Percentiles rank a stretch among this genome's conserved stretches.
These are phyloP conservation scores for Colletotrichum graminicola DNA, from an alignment of 2,329 filamentous ascomycete genomes.

Conservation along the genomic window DNA sequence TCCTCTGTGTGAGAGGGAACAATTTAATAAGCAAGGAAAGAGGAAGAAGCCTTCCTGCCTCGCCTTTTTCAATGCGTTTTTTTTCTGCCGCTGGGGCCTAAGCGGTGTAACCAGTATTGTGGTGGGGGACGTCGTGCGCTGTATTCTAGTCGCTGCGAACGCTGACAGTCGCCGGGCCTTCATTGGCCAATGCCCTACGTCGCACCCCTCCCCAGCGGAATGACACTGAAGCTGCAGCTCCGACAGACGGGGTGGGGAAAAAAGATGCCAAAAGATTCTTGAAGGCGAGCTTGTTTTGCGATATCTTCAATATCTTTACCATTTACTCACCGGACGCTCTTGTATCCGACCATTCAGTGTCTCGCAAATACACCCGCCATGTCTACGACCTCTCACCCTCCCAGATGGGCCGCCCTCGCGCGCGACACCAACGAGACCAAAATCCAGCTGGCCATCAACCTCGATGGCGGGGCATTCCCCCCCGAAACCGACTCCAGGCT, in stretches of 20 bases:
- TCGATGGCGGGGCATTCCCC: constrained; percentile 88
- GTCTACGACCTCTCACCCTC: constrained; percentile 41
- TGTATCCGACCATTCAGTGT: background rate
- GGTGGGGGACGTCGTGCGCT: constrained; percentile 22
- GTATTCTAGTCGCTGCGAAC: background rate
- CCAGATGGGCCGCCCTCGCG: constrained; percentile 81
- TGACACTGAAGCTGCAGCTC: constrained; percentile 26
- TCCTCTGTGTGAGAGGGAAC: constrained; percentile 33
- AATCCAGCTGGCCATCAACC: constrained; percentile 90
- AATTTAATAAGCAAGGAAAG: constrained; percentile 31
- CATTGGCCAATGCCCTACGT: constrained; percentile 41
- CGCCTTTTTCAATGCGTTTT: constrained; percentile 34
- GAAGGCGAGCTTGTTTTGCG: background rate
- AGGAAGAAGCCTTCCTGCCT: constrained; percentile 31
- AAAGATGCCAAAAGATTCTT: constrained; percentile 19
- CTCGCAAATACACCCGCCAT: constrained; percentile 4
- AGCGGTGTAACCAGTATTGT: constrained; percentile 34
- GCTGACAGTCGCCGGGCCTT: constrained; percentile 20
- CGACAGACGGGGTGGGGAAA: constrained; percentile 20
- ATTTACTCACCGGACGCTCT: background rate
- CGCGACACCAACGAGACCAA: constrained; percentile 99
- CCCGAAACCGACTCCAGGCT: constrained; percentile 71
- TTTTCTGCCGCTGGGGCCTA: constrained; percentile 38
- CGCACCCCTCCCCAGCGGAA: constrained; percentile 4
- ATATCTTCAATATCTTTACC: background rate